Conservation (phyloP, 768 basidiomycete genomes). For the Mrakia frigida region DNA sequence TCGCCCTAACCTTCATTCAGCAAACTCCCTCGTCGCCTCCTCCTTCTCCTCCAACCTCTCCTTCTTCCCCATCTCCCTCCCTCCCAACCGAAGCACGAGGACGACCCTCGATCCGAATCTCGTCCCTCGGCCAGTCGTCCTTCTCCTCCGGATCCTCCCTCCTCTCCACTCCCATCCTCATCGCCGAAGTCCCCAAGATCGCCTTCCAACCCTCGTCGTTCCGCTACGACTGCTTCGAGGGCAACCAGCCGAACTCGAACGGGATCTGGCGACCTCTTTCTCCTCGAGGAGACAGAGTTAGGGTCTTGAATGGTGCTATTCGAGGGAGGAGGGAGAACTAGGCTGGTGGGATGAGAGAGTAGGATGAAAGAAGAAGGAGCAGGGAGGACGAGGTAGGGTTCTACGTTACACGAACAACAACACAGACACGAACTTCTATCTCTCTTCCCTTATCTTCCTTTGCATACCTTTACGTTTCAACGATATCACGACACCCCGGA, state of each 20-base stretch:
- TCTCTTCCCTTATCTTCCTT: too few species aligned
- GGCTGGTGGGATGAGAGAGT: too few species aligned
- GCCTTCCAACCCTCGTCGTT: conserved; percentile 24
- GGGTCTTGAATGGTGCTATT: too few species aligned
- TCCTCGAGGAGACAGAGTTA: not conserved
- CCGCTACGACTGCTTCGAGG: not conserved
- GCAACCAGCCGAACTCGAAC: not conserved
- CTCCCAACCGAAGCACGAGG: not conserved
- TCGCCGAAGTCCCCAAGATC: conserved; percentile 16
- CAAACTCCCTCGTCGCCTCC: not conserved
- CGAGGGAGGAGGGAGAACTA: too few species aligned
- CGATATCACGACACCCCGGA: too few species aligned
- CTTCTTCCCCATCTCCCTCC: not conserved
- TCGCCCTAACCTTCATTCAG: not conserved
- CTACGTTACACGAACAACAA: too few species aligned
- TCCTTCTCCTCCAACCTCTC: not conserved
- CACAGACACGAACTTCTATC: too few species aligned
- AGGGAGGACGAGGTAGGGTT: not conserved
- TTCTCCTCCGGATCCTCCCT: not conserved
- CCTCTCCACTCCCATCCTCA: not conserved
- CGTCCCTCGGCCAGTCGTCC: not conserved
- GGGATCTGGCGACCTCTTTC: conserved; percentile 7
- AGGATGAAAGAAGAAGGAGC: too few species aligned
- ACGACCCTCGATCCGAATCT: not conserved
- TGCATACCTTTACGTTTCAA: too few species aligned